Evolutionary conservation across 2,329 filamentous ascomycete genomes (phyloP).

Genomic region (Escovopsis sp.): DNA sequence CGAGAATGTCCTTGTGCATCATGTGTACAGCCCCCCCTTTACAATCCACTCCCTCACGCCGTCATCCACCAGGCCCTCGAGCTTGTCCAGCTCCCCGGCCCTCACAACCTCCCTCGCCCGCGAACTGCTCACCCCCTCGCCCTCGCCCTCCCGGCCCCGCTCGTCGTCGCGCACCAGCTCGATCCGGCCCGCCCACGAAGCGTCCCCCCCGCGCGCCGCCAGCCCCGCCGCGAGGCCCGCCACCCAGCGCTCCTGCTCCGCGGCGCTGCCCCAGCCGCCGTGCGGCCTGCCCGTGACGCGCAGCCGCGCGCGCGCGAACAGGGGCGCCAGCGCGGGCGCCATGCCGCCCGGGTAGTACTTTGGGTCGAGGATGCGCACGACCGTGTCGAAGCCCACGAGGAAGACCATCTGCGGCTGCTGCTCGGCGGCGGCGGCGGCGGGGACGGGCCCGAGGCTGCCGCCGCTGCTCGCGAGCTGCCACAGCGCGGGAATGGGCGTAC

Average conservation of each 20-base stretch:
- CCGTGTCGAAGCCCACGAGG: conserved; percentile 61
- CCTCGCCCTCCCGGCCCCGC: conserved; percentile 16
- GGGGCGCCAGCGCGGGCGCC: conserved; percentile 41
- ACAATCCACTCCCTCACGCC: conserved; percentile 45
- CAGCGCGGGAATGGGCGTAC: no score
- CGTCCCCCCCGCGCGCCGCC: conserved; percentile 37
- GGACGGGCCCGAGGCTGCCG: no score
- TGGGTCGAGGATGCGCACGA: conserved; percentile 55
- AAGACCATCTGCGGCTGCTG: conserved; percentile 41
- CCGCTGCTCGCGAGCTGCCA: no score
- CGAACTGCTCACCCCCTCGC: conserved; percentile 40
- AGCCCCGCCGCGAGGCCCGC: conserved; percentile 31
- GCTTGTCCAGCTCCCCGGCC: conserved; percentile 26
- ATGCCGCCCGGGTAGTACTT: conserved; percentile 50
- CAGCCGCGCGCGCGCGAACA: conserved; percentile 47
- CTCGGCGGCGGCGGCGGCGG: no score
- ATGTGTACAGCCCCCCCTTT: conserved; percentile 39
- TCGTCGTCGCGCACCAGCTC: conserved; percentile 37
- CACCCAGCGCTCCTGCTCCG: conserved; percentile 35
- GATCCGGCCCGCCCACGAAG: conserved; percentile 44
- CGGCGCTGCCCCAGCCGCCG: conserved; percentile 40
- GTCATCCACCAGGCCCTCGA: conserved; percentile 40
- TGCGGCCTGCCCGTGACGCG: conserved; percentile 49
- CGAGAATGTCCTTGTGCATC: conserved; percentile 6
- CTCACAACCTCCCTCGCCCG: conserved; percentile 44